phyloP scores from a whole-genome alignment of 1,139 yeast genomes.

The Suhomyces ambrosiae region DNA sequence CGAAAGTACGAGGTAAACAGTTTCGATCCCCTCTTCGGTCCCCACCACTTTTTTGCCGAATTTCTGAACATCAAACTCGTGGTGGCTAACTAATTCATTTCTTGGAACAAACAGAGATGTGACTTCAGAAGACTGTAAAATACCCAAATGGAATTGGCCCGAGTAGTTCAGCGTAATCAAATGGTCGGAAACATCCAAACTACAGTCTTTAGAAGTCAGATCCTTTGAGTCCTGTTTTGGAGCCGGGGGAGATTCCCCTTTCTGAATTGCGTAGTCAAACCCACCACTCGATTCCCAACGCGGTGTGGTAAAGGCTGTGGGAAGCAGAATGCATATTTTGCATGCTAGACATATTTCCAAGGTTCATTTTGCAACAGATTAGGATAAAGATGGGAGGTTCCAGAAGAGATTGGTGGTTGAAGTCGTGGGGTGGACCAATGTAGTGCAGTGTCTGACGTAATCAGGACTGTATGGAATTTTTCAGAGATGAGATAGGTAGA shows the following conservation, averaged over 20 bases:
- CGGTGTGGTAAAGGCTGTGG: conserved; percentile 12
- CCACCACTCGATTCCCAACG: conserved; percentile 21
- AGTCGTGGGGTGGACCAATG: neutral
- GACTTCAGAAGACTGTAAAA: too few species aligned
- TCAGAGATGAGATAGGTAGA: conserved; percentile 9
- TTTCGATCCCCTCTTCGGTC: neutral
- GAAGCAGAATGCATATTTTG: neutral
- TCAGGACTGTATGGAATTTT: conserved; percentile 6
- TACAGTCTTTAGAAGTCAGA: too few species aligned
- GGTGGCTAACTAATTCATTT: neutral
- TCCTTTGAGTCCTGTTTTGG: neutral
- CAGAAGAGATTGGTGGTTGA: neutral
- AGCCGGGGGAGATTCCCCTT: too few species aligned
- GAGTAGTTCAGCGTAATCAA: too few species aligned
- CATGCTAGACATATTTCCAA: conserved; percentile 5
- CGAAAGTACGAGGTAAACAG: conserved; percentile 6
- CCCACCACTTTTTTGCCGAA: too few species aligned
- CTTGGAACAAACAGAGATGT: too few species aligned
- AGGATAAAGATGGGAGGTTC: too few species aligned
- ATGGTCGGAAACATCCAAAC: too few species aligned
- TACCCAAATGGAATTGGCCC: too few species aligned
- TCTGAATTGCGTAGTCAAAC: conserved; percentile 26
- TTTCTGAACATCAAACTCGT: conserved; percentile 1
- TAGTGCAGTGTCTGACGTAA: conserved; percentile 4
- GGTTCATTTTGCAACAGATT: conserved; percentile 10